Evolutionary conservation across 108 stramenopile species (phyloP), one percentile per base, ranked within the genome.

Genomic region (Cafeteria roenbergensis): DNA sequence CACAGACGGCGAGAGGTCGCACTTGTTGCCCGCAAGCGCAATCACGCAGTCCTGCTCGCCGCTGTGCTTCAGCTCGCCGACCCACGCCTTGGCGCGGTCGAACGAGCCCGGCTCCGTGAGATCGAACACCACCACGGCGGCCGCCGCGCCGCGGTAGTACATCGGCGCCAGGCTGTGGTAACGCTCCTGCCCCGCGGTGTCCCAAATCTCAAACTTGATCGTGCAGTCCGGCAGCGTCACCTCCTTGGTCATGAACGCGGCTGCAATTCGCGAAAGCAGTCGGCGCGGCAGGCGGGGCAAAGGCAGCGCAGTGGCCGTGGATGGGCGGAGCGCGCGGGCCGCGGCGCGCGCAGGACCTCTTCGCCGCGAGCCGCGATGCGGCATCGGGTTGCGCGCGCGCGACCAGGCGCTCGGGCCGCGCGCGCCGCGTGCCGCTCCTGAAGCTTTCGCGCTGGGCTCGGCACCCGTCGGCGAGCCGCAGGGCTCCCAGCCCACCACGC

Each of bases 121-220:
- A 29, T 76, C 75, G 51, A 55, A 76, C 21, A 65, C 72, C 14
- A 76, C 54, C 1, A 76, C 28, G 0, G 75, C 75, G 20, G 75
- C 75, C 4, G 62, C 51, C 24, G 75, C 75, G 55, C 68, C 52
- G 17, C 75, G 68, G 51, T 76, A 76, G 72, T 76, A 76, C 71
- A 71, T 71, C 28, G 90, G 90, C 12, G 90, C 90, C 9, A 92
- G 80, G 58, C 79, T 80, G 22, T 81, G 76, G 68, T 83, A 83
- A 25, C 82, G 76, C 52, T 83, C 82, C 62, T 92, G 89, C 3
- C 91, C 91, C 22, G 89, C 93, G 12, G 90, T 93, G 77, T 95
- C 94, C 95, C 94, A 98, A 55, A 98, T 98, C 78, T 98, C 94
- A 65, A 95, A 94, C 74, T 94, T 95, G 24, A 98, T 93, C 0